A percentile compares a stretch with the other conserved stretches of the same genome.
Conservation (phyloP, 306 rosid species). For the Trifolium repens region DNA sequence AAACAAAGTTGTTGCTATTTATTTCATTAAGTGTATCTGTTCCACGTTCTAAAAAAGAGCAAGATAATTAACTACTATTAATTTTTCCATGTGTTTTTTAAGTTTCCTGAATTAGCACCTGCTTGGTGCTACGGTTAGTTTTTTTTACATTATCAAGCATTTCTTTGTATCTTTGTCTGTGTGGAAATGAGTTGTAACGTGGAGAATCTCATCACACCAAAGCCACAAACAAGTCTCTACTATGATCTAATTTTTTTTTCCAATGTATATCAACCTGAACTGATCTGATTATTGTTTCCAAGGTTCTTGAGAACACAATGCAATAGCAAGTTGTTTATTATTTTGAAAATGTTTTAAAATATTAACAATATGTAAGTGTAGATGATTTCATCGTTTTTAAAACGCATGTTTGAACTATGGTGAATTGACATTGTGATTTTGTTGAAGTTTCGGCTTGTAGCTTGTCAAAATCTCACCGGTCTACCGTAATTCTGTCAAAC, state of each 20-base stretch:
- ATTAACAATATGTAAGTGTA: no score
- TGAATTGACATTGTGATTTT: no score
- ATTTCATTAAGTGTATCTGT: conserved; percentile 43
- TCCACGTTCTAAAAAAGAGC: conserved; percentile 36
- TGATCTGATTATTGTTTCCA: neutral
- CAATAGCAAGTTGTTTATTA: no score
- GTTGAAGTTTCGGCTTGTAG: no score
- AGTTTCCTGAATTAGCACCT: conserved; percentile 35
- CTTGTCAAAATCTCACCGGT: no score
- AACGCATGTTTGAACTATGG: no score
- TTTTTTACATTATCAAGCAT: conserved; percentile 11
- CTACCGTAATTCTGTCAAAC: no score
- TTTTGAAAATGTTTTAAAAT: no score
- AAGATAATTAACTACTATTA: conserved; percentile 26
- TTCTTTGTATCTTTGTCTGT: conserved; percentile 2
- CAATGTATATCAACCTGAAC: neutral
- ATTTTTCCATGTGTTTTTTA: conserved; percentile 21
- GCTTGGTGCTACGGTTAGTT: conserved; percentile 11
- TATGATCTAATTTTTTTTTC: neutral
- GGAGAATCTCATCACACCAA: neutral
- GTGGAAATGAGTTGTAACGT: neutral
- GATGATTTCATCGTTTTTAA: no score
- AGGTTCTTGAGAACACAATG: neutral
- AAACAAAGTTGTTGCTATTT: conserved; percentile 16
- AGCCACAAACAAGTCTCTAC: neutral